Evolutionary conservation across 2,329 filamentous ascomycete genomes (phyloP).

Genomic region (Periglandula ipomoeae): DNA sequence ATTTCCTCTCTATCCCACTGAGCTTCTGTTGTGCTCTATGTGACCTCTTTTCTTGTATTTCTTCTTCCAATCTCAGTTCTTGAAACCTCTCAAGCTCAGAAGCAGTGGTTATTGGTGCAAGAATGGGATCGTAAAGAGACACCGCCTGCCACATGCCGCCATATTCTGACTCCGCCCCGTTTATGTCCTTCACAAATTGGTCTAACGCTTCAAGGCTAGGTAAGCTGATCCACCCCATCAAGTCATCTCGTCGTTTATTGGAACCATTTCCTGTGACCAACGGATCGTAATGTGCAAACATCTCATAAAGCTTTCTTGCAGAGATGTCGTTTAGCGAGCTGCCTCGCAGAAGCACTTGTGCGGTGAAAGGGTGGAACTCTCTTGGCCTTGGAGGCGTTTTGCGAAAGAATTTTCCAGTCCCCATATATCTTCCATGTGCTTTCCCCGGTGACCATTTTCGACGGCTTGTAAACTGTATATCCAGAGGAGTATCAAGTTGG

Average conservation of each 20-base stretch:
- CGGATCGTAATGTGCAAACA: not conserved
- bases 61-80: not conserved
- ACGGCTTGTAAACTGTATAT: not conserved
- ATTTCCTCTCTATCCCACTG: not conserved
- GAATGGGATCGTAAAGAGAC: not conserved
- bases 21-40: conserved; percentile 6
- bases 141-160: not conserved
- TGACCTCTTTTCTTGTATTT: not conserved
- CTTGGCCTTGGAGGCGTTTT: not conserved
- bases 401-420: not conserved
- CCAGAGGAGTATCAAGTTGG: not conserved
- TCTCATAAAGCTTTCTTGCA: not conserved
- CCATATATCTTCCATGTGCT: not conserved
- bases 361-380: not conserved
- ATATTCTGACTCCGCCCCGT: not conserved
- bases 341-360: not conserved
- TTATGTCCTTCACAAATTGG: not conserved
- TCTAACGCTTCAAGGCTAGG: not conserved
- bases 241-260: not conserved
- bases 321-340: not conserved
- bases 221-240: not conserved
- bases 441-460: not conserved
- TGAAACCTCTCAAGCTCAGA: not conserved
- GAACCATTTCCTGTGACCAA: not conserved
- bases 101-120: not conserved